A percentile compares a stretch with the other conserved stretches of the same genome.
Evolutionary conservation across 345 rosid species (phyloP).

Genomic region (Dovyalis caffra): DNA sequence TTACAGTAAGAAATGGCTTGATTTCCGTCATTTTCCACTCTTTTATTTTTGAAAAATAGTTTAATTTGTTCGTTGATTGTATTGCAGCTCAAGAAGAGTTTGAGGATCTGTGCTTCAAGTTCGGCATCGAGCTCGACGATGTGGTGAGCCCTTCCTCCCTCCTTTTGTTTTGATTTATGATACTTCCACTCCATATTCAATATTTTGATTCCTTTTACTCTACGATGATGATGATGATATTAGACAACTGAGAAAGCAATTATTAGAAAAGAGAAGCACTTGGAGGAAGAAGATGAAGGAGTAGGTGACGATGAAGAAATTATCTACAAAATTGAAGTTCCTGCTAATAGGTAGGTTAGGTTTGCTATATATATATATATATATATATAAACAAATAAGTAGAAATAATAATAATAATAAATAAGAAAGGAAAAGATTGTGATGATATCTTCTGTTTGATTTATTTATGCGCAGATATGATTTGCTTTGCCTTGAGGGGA

Average conservation of each 20-base stretch:
- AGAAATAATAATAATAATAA: too few relatives aligned
- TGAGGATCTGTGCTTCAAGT: slow-evolving; percentile 82
- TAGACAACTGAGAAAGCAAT: slow-evolving; percentile 90
- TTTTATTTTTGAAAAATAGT: not conserved
- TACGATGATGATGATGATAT: slow-evolving; percentile 2
- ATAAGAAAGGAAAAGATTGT: not conserved
- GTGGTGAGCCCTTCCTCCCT: slow-evolving; percentile 51
- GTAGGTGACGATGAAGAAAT: slow-evolving; percentile 62
- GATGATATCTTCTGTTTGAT: not conserved
- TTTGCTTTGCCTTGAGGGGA: slow-evolving; percentile 93
- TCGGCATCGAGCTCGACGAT: slow-evolving; percentile 93
- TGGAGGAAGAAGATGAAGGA: slow-evolving; percentile 47
- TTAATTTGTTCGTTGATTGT: not conserved
- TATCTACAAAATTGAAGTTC: slow-evolving; percentile 86
- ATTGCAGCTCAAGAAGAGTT: slow-evolving; percentile 69
- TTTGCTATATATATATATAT: not conserved
- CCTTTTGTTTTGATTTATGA: not conserved
- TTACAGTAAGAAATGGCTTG: slow-evolving; percentile 45
- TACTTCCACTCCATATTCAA: not conserved
- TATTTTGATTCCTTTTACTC: not conserved
- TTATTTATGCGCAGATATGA: slow-evolving; percentile 56
- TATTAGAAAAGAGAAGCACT: slow-evolving; percentile 76
- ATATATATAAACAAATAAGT: not conserved
- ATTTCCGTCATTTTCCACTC: not conserved
- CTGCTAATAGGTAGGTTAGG: slow-evolving; percentile 66